Base-by-base conservation (phyloP, 2,329 filamentous ascomycete species). In the Ceratocystis albifundus region DNA sequence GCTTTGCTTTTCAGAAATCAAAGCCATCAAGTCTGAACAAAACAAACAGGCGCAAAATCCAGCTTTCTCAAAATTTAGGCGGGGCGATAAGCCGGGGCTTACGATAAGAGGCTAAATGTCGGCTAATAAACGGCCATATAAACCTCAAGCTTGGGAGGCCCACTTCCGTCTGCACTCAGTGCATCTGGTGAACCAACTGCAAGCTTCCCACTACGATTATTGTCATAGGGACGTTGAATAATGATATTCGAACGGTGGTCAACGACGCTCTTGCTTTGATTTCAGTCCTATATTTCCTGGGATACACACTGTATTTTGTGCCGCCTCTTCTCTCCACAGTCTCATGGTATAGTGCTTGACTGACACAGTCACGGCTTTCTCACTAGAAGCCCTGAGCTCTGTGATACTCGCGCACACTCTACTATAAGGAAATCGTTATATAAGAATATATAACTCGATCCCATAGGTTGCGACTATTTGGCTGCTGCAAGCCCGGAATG, bases 401-500 rank as follows among this genome's bases (percentile, higher is more conserved):
- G 61, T 46, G 41, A 63, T 28, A 10, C 17, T 48, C 44, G 30
- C 22, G 15, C 22, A 15, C 25, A 45, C 44, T 28, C 32, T 64
- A 44, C 48, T 25, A 61, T n/a, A 53, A 17, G 36, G 32, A 44
- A 32, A 55, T n/a, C 45, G 6, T 32, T 32, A 32, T 25, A 55
- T 12, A 53, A 17, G 36, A 50, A 50, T 25, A 55, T 3, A 53
- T 8, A 25, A 30, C 48, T 48, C 41, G 25, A 45, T 41, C 36
- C 6, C 25, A 22, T 6, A 53, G 55, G 28, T 6, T 3, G 17
- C 3, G 6, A 17, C 17, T 17, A 12, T 10, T 20, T 59, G 15
- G 15, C 48, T 20, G 30, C 62, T 50, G 67, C 71, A 57, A 12
- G 28, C 17, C 12, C 36, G n/a, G 10, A 15, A 74, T 70, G 65